phyloP scores from a whole-genome alignment of 2,329 filamentous ascomycete genomes.

The Blastomyces gilchristii region DNA sequence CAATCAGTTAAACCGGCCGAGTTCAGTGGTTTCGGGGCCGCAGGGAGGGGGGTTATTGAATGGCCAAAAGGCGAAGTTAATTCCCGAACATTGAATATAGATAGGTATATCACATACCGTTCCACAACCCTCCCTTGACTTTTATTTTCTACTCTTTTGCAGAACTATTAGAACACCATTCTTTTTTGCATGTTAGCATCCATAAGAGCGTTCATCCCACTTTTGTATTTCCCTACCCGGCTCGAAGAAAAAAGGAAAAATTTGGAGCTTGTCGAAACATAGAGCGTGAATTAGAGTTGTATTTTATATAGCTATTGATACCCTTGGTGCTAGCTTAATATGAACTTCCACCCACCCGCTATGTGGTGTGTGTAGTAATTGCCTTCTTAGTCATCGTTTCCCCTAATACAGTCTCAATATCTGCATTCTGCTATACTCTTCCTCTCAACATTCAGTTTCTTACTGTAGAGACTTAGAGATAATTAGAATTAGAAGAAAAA shows the following conservation, averaged over 20 bases:
- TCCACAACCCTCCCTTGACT: background rate
- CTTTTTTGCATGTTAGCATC: slow-evolving; percentile 2
- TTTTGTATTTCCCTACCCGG: background rate
- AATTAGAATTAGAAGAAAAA: too few species aligned
- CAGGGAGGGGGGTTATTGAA: background rate
- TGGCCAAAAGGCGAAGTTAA: background rate
- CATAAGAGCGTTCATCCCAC: background rate
- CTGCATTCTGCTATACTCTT: too few species aligned
- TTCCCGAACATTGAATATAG: background rate
- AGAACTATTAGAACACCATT: background rate
- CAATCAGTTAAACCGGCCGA: background rate
- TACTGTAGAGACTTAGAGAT: too few species aligned
- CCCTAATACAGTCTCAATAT: too few species aligned
- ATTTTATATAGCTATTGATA: slow-evolving; percentile 6
- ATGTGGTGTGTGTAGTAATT: too few species aligned
- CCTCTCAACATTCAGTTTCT: too few species aligned
- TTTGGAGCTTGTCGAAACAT: background rate
- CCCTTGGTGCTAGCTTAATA: background rate
- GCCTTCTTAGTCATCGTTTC: too few species aligned
- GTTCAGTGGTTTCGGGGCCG: background rate
- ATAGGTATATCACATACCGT: background rate
- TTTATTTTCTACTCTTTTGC: background rate
- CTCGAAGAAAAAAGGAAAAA: background rate
- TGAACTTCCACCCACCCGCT: background rate
- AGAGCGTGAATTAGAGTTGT: background rate